Conservation (phyloP, 2,329 filamentous ascomycete species). For the Diplodia scrobiculata region DNA sequence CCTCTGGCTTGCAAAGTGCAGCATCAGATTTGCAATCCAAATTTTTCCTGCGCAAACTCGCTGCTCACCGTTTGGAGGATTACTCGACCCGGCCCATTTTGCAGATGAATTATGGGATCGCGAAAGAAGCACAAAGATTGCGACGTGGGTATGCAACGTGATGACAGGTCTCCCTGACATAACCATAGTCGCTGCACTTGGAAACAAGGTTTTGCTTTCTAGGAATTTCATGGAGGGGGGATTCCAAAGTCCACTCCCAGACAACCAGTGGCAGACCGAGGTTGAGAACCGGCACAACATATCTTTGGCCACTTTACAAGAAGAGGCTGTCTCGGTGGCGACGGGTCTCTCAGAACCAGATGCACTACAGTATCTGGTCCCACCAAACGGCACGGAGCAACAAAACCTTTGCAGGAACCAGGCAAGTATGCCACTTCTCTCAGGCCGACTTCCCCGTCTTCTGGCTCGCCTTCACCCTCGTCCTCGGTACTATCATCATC, state of each 20-base stretch:
- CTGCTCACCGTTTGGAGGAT: neutral
- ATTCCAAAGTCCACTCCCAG: constrained; percentile 29
- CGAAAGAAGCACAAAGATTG: neutral
- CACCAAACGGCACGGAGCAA: neutral
- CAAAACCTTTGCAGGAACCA: neutral
- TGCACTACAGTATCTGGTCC: neutral
- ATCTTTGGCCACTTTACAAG: constrained; percentile 30
- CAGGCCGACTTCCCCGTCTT: constrained; percentile 25
- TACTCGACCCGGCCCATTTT: accelerated
- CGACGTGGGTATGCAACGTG: too few species aligned
- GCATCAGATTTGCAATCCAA: constrained; percentile 30
- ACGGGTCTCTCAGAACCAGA: neutral
- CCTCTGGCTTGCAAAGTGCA: constrained; percentile 28
- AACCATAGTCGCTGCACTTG: neutral
- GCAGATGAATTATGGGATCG: neutral
- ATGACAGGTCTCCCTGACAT: too few species aligned
- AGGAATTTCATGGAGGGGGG: neutral
- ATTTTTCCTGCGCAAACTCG: neutral
- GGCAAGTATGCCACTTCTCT: neutral
- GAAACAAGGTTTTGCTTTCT: neutral
- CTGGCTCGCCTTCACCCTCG: constrained; percentile 34
- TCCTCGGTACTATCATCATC: constrained; percentile 33
- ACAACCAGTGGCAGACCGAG: constrained; percentile 34
- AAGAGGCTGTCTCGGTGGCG: neutral
- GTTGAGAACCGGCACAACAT: constrained; percentile 29